phyloP scores from a whole-genome alignment of 2,329 filamentous ascomycete genomes.

The Lojkania enalia region DNA sequence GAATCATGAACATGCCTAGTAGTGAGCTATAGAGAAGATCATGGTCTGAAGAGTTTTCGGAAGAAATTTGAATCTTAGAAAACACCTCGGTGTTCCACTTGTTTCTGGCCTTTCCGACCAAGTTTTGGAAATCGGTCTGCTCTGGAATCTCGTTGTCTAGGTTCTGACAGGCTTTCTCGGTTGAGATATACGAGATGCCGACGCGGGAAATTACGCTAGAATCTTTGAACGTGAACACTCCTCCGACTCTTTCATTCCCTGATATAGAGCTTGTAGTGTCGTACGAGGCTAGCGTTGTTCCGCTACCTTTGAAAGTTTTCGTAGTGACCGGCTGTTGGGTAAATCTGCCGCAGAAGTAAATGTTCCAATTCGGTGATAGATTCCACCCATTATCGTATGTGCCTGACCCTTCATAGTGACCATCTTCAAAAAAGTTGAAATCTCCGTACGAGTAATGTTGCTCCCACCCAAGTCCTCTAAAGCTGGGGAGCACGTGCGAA shows the following conservation, averaged over 20 bases:
- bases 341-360: constrained; percentile 67
- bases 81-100: constrained; percentile 67
- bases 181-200: constrained; percentile 70
- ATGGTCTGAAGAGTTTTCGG: constrained; percentile 59
- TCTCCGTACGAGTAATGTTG: constrained; percentile 65
- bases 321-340: constrained; percentile 41
- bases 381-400: constrained; percentile 72
- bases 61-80: constrained; percentile 64
- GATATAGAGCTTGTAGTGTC: constrained; percentile 25
- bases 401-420: constrained; percentile 63
- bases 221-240: constrained; percentile 59
- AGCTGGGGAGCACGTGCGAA: constrained; percentile 65
- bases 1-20: constrained; percentile 71
- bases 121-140: constrained; percentile 47
- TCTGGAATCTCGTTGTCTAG: constrained; percentile 60
- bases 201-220: constrained; percentile 59
- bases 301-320: constrained; percentile 37
- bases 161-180: constrained; percentile 61
- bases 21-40: constrained; percentile 67
- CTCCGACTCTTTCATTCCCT: constrained; percentile 40
- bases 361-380: constrained; percentile 61
- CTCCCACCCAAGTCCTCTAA: constrained; percentile 61
- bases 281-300: constrained; percentile 23
- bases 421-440: constrained; percentile 56
- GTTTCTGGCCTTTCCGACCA: constrained; percentile 54